Base-by-base conservation (phyloP, 176 grass and related monocot genomes). In the Phoenix dactylifera region DNA sequence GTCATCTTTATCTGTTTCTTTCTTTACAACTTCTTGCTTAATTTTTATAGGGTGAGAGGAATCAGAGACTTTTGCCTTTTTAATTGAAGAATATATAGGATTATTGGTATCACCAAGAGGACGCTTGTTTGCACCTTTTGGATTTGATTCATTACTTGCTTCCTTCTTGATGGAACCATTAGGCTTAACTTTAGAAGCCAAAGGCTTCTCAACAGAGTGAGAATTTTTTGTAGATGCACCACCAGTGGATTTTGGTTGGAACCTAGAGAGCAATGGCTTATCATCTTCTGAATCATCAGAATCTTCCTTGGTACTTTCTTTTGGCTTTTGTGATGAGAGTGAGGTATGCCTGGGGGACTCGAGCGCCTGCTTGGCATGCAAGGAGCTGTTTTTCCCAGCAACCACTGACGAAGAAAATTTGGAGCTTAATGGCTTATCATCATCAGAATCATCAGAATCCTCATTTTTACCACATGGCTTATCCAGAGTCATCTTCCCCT, bases 271-370 rank as follows among this genome's bases (percentile, higher is more conserved):
- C 65, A 98, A 71, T 15, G 88, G 94, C 63, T 93, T 98, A 15
- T 98, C 85, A 32, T 98, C 94, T 57, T 86, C 88, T 49, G 94
- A 98, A 89, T 98, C 89, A 51, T 95, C 93, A 61, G 81, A 82
- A 16, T 15, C 15, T 58, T 67, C 35, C 22, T 56, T 72, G 51
- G 29, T 54, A 26, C 52, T 66, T 6, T 15, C 5, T 24, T 51
- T 71, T n/a, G 14, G 18, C 66, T 68, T 68, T 16, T 35, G 25
- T 2, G 50, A 24, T 55, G 25, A 50, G 54, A 24, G 25, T 54
- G 24, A 52, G 25, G 26, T 17, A 48, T 26, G 20, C 22, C 26
- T 28, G 7, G 3, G 5, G 4, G 9, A n/a, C 50, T 28, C 39
- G 15, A 56, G 24, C 79, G 10, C 52, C 18, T 55, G 20, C 28